Evolutionary conservation across 2,329 filamentous ascomycete genomes (phyloP).

Genomic region (Beauveria asiatica): DNA sequence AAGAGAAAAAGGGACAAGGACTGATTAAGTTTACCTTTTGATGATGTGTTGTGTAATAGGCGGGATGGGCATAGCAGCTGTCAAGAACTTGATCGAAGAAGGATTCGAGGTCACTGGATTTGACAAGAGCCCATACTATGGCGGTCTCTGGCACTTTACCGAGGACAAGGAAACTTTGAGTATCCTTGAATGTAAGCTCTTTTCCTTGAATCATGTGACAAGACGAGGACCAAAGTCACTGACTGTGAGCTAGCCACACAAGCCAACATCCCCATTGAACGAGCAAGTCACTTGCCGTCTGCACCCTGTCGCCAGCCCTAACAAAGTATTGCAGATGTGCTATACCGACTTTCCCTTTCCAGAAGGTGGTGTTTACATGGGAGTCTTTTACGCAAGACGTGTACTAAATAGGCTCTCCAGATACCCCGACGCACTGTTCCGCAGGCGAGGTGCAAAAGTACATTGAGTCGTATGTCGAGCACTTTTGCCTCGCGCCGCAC

Average conservation of each 20-base stretch:
- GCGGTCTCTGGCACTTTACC: conserved; percentile 37
- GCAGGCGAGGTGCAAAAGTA: conserved; percentile 22
- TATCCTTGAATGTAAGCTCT: neutral
- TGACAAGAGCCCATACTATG: conserved; percentile 31
- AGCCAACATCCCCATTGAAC: conserved; percentile 25
- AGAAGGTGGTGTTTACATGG: conserved; percentile 2
- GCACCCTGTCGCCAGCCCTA: neutral
- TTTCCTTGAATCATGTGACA: too few relatives aligned
- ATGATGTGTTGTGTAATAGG: neutral
- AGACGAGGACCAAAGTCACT: neutral
- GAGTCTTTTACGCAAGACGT: conserved; percentile 1
- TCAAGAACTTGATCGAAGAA: conserved; percentile 36
- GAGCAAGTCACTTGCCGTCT: conserved; percentile 14
- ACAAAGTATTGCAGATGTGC: conserved; percentile 19
- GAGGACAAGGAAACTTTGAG: conserved; percentile 19
- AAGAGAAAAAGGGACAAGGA: neutral
- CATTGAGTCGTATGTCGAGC: conserved; percentile 24
- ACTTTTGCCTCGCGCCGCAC: conserved; percentile 21
- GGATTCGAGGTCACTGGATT: conserved; percentile 36
- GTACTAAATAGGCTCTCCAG: neutral
- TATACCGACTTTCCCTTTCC: conserved; percentile 30
- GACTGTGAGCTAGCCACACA: conserved; percentile 18
- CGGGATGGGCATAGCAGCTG: conserved; percentile 3
- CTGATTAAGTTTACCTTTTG: neutral
- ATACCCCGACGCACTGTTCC: conserved; percentile 17